Percentiles rank a stretch among this genome's conserved stretches.
Evolutionary conservation across 805 yeast genomes (phyloP).

Genomic region (Yarrowia divulgata): DNA sequence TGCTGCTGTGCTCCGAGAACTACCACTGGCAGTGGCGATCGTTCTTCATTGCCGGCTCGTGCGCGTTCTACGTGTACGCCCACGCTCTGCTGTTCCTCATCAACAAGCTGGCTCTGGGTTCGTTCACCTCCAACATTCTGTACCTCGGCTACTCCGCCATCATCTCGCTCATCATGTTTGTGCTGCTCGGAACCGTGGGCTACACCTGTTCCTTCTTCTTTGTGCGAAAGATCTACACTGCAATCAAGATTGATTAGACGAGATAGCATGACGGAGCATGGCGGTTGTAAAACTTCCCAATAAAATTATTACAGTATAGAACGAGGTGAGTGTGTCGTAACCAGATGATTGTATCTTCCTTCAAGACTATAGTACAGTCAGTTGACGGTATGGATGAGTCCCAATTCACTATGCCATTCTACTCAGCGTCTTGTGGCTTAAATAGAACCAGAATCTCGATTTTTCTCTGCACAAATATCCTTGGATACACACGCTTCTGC

Average conservation of each 20-base stretch:
- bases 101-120: conserved; percentile 68
- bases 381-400: no score
- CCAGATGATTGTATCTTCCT: no score
- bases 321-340: no score
- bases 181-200: conserved; percentile 89
- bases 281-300: no score
- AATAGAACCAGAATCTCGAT: no score
- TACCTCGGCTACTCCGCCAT: conserved; percentile 84
- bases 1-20: conserved; percentile 86
- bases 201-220: conserved; percentile 76
- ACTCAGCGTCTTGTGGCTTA: no score
- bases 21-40: conserved; percentile 99
- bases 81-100: conserved; percentile 70
- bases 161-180: conserved; percentile 72
- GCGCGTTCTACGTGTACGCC: conserved; percentile 80
- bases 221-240: conserved; percentile 77
- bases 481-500: no score
- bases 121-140: conserved; percentile 75
- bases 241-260: conserved; percentile 79
- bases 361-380: no score
- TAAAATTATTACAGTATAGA: no score
- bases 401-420: no score
- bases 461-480: no score
- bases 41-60: conserved; percentile 84
- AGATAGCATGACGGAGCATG: no score